phyloP scores from a whole-genome alignment of 768 basidiomycete genomes.

The Boletus patriciae region DNA sequence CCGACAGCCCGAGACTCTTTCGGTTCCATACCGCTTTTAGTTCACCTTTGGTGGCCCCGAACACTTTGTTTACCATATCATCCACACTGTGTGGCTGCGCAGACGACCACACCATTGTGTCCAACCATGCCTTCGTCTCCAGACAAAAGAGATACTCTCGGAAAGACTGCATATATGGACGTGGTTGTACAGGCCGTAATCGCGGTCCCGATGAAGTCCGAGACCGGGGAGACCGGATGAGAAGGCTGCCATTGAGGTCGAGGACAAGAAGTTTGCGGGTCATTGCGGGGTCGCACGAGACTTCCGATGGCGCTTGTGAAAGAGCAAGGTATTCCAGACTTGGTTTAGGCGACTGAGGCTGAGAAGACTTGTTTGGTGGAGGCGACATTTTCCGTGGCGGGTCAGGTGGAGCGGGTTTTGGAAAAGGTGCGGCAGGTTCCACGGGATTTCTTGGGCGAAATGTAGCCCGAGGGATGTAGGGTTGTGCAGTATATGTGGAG shows the following conservation, averaged over 20 bases:
- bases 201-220: constrained; percentile 13
- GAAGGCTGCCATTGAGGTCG: constrained; percentile 66
- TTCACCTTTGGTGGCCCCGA: constrained; percentile 42
- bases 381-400: constrained; percentile 4
- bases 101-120: constrained; percentile 88
- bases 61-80: constrained; percentile 69
- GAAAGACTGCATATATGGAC: constrained; percentile 68
- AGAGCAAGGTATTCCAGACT: constrained; percentile 39
- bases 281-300: constrained; percentile 24
- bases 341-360: constrained; percentile 23
- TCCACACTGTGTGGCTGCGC: constrained; percentile 78
- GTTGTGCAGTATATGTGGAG: constrained; percentile 7
- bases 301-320: constrained; percentile 29
- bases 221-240: constrained; percentile 49
- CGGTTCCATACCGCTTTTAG: constrained; percentile 76
- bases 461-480: constrained; percentile 7
- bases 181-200: constrained; percentile 48
- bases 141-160: constrained; percentile 61
- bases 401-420: neutral
- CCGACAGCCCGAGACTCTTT: constrained; percentile 68
- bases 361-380: neutral
- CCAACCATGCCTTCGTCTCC: constrained; percentile 63
- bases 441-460: constrained; percentile 11
- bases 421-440: neutral
- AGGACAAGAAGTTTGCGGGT: constrained; percentile 68